These are phyloP conservation scores for Chytriomyces hyalinus DNA, from an alignment of 192 early-diverging fungal species.

Conservation along the genomic window DNA sequence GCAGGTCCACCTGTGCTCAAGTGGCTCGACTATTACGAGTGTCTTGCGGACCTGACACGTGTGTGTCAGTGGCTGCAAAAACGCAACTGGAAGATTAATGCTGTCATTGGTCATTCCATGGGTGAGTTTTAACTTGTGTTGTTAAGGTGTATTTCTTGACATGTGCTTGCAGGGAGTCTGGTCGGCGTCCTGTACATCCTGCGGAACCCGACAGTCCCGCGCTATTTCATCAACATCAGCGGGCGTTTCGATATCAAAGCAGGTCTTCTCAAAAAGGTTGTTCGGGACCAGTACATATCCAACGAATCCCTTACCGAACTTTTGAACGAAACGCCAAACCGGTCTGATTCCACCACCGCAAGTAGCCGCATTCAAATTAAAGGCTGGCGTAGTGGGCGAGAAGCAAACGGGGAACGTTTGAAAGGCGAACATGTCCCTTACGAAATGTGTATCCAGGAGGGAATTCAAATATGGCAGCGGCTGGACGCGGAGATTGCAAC, in stretches of 20 bases:
- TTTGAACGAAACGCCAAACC: not conserved
- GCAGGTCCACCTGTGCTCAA: slow-evolving; percentile 8
- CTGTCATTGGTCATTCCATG: slow-evolving; percentile 26
- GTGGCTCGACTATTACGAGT: slow-evolving; percentile 10
- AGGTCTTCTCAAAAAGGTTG: slow-evolving; percentile 4
- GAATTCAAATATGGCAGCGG: slow-evolving; percentile 10
- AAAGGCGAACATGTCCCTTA: slow-evolving; percentile 10
- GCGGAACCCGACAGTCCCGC: not conserved
- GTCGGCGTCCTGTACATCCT: not conserved
- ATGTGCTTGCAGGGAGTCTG: not conserved
- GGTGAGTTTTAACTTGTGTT: not conserved
- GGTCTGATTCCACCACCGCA: not conserved
- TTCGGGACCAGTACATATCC: slow-evolving; percentile 9
- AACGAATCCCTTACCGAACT: not conserved
- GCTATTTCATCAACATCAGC: slow-evolving; percentile 11
- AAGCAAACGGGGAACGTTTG: not conserved
- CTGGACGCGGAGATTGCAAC: slow-evolving; percentile 1
- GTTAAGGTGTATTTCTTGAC: no score
- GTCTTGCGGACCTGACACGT: slow-evolving; percentile 4
- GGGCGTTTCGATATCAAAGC: slow-evolving; percentile 13
- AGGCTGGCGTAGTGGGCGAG: slow-evolving; percentile 13
- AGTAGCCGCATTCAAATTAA: not conserved
- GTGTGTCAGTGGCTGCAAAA: not conserved
- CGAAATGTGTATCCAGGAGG: not conserved
- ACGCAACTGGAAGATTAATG: slow-evolving; percentile 5